Percentiles rank a stretch among this genome's conserved stretches.
phyloP scores from a whole-genome alignment of 2,329 filamentous ascomycete genomes.

The Hypoxylon sp. region DNA sequence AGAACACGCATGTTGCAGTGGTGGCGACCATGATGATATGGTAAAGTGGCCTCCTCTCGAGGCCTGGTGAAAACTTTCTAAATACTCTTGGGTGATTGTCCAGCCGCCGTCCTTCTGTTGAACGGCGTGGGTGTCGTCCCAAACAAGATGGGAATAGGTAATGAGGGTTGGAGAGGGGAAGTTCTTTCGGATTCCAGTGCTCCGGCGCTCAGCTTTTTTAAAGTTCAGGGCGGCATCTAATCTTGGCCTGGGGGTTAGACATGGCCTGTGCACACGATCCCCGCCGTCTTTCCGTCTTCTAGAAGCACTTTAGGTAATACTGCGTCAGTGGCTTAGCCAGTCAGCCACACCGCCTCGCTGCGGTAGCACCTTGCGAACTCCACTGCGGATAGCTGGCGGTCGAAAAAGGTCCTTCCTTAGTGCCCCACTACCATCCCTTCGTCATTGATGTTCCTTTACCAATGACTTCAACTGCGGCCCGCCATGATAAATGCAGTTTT shows the following conservation, averaged over 20 bases:
- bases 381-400: constrained; percentile 12
- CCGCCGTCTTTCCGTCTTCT: background rate
- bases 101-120: constrained; percentile 48
- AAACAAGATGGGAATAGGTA: constrained; percentile 35
- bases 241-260: background rate
- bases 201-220: constrained; percentile 28
- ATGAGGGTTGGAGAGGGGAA: constrained; percentile 41
- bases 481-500: constrained; percentile 98
- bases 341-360: constrained; percentile 22
- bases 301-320: background rate
- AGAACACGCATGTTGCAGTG: constrained; percentile 36
- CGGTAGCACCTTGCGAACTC: constrained; percentile 5
- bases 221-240: constrained; percentile 10
- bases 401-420: constrained; percentile 13
- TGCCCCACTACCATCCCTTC: constrained; percentile 25
- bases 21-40: constrained; percentile 51
- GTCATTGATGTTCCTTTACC: constrained; percentile 20
- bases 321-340: constrained; percentile 11
- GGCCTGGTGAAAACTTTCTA: constrained; percentile 51
- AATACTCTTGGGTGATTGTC: constrained; percentile 48
- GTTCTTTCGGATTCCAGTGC: constrained; percentile 15
- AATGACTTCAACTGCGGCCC: constrained; percentile 39
- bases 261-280: constrained; percentile 4
- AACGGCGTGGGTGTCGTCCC: constrained; percentile 47
- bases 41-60: constrained; percentile 51